These are phyloP conservation scores for Lasiodiplodia sp. DNA, from an alignment of 2,329 filamentous ascomycete species.

Conservation along the genomic window DNA sequence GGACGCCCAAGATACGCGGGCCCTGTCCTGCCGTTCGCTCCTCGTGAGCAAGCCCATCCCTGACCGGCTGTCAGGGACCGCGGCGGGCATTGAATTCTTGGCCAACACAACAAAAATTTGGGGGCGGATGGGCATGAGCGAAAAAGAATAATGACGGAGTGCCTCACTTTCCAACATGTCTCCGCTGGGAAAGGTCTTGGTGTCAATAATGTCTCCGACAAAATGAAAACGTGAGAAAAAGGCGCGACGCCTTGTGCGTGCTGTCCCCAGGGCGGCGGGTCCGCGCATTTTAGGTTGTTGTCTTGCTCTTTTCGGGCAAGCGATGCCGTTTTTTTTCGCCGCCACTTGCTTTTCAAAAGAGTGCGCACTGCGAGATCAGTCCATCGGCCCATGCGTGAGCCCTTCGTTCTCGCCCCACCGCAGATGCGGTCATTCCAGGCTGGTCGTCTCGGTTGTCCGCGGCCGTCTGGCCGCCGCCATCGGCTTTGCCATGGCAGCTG, in stretches of 20 bases:
- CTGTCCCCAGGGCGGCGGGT: slow-evolving; percentile 8
- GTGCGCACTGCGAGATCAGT: slow-evolving; percentile 21
- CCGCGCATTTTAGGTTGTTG: slow-evolving; percentile 15
- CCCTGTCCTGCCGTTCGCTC: slow-evolving; percentile 16
- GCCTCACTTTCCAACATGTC: slow-evolving; percentile 1
- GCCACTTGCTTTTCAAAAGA: slow-evolving; percentile 7
- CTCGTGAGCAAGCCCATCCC: slow-evolving; percentile 20
- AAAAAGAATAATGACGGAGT: neutral
- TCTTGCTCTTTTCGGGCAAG: slow-evolving; percentile 11
- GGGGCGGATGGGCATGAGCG: neutral
- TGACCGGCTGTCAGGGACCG: slow-evolving; percentile 17
- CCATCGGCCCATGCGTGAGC: slow-evolving; percentile 11
- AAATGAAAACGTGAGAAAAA: neutral
- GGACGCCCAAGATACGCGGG: slow-evolving; percentile 25
- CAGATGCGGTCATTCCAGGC: slow-evolving; percentile 18
- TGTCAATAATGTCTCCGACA: slow-evolving; percentile 10
- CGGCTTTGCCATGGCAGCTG: slow-evolving; percentile 8
- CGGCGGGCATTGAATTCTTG: slow-evolving; percentile 8
- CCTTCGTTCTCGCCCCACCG: slow-evolving; percentile 11
- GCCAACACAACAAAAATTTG: neutral
- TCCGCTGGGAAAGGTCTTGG: neutral
- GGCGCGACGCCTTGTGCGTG: slow-evolving; percentile 8
- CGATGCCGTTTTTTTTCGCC: slow-evolving; percentile 18
- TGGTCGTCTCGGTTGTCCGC: neutral
- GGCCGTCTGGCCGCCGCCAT: slow-evolving; percentile 2